Conservation (phyloP, 2,329 filamentous ascomycete species). For the Stachybotrys echinatus region DNA sequence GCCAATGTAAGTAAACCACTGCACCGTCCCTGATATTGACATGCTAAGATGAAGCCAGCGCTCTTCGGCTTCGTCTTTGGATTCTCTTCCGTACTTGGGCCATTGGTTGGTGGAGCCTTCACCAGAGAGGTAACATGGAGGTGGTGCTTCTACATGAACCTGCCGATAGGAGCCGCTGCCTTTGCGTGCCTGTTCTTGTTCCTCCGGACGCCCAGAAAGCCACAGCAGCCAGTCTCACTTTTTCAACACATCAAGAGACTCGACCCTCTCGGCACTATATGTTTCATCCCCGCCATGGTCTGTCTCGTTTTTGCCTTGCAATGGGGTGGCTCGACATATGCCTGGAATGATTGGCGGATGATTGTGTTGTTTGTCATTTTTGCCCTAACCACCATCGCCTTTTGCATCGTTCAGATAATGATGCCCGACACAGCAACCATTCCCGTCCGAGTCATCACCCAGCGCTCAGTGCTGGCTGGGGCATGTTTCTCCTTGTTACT, state of each 20-base stretch:
- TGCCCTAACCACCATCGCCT: slow-evolving; percentile 37
- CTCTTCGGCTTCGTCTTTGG: slow-evolving; percentile 52
- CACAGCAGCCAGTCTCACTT: slow-evolving; percentile 21
- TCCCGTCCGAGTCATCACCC: slow-evolving; percentile 47
- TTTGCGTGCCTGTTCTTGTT: slow-evolving; percentile 43
- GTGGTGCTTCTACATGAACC: slow-evolving; percentile 57
- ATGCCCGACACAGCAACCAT: slow-evolving; percentile 53
- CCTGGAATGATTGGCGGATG: slow-evolving; percentile 47
- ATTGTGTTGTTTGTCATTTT: slow-evolving; percentile 50
- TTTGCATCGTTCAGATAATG: slow-evolving; percentile 45
- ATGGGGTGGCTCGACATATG: slow-evolving; percentile 53
- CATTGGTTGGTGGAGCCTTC: slow-evolving; percentile 49
- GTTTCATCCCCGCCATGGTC: slow-evolving; percentile 55
- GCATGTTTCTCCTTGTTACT: slow-evolving; percentile 41
- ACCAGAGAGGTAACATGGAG: slow-evolving; percentile 43
- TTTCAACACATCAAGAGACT: slow-evolving; percentile 43
- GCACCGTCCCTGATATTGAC: background rate
- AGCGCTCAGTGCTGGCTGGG: slow-evolving; percentile 48
- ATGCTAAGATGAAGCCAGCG: slow-evolving; percentile 14
- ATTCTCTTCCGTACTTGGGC: slow-evolving; percentile 47
- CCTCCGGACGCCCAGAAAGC: slow-evolving; percentile 34
- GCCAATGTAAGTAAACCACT: slow-evolving; percentile 33
- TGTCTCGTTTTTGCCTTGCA: slow-evolving; percentile 58
- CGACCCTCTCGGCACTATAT: slow-evolving; percentile 53
- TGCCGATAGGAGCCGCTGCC: slow-evolving; percentile 48